Conservation (phyloP, 345 rosid genomes). For the Gossypioides kirkii region DNA sequence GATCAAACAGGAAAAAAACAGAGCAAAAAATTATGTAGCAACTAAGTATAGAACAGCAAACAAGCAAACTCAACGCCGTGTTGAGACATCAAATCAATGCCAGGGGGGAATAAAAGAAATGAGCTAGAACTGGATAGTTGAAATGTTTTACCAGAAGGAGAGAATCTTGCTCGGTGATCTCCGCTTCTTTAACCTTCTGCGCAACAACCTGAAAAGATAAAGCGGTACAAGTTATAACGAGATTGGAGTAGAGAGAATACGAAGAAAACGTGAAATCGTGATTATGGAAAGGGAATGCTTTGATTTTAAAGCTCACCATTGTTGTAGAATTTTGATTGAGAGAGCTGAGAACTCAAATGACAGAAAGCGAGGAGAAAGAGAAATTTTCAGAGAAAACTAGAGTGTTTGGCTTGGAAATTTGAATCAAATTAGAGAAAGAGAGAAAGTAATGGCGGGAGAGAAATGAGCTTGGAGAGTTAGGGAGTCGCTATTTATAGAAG, state of each 20-base stretch:
- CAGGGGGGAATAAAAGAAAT: not conserved
- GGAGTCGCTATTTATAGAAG: conserved; percentile 16
- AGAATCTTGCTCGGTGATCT: conserved; percentile 97
- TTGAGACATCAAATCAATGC: not conserved
- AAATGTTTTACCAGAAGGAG: conserved; percentile 69
- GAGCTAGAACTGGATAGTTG: not conserved
- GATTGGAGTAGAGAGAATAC: not conserved
- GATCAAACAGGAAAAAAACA: not conserved
- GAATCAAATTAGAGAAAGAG: conserved; percentile 18
- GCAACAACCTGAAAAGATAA: conserved; percentile 55
- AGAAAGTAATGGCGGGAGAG: conserved; percentile 23
- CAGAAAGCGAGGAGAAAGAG: conserved; percentile 1
- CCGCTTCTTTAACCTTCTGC: conserved; percentile 84
- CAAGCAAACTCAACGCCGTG: not conserved
- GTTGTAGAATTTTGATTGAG: conserved; percentile 10
- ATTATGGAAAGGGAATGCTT: conserved; percentile 5
- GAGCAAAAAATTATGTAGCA: not conserved
- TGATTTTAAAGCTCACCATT: conserved; percentile 45
- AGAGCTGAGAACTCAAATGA: not conserved
- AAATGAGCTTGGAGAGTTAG: not conserved
- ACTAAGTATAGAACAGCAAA: not conserved
- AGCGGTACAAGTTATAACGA: not conserved
- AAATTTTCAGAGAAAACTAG: conserved; percentile 1
- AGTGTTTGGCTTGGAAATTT: conserved; percentile 24
- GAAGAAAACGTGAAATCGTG: not conserved